Conservation (phyloP, 108 stramenopile genomes). For the Pseudonitzschia multistriata region DNA sequence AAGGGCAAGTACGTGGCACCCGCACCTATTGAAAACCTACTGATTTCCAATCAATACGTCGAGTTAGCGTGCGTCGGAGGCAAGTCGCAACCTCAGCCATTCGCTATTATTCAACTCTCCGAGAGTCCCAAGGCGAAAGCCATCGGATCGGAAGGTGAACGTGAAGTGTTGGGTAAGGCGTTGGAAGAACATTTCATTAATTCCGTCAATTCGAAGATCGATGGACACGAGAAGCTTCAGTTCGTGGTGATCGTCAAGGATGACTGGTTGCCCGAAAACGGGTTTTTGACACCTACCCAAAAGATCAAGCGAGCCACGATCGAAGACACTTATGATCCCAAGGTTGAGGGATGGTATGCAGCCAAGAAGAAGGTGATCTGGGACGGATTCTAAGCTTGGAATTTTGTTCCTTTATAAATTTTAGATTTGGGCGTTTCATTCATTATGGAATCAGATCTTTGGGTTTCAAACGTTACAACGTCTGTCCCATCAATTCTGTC, state of each 20-base stretch:
- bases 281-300: slow-evolving; percentile 78
- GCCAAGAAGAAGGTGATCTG: slow-evolving; percentile 72
- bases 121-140: slow-evolving; percentile 57
- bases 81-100: slow-evolving; percentile 58
- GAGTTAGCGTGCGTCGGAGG: slow-evolving; percentile 79
- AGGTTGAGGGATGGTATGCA: slow-evolving; percentile 67
- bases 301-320: slow-evolving; percentile 74
- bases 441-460: not conserved
- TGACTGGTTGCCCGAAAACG: slow-evolving; percentile 81
- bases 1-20: slow-evolving; percentile 84
- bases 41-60: slow-evolving; percentile 47
- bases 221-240: slow-evolving; percentile 60
- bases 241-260: slow-evolving; percentile 77
- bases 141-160: slow-evolving; percentile 30
- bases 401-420: not conserved
- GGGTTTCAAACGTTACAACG: too few species aligned
- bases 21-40: slow-evolving; percentile 72
- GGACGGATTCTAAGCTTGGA: slow-evolving; percentile 32
- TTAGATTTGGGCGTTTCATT: not conserved
- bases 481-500: too few species aligned
- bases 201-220: slow-evolving; percentile 53
- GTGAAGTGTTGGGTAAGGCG: slow-evolving; percentile 48
- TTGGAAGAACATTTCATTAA: slow-evolving; percentile 52
- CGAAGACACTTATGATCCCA: slow-evolving; percentile 58
- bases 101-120: slow-evolving; percentile 58